Evolutionary conservation across 2,329 filamentous ascomycete species (phyloP), one percentile per base, ranked within the genome.

Genomic region (Aspergillus sp.): DNA sequence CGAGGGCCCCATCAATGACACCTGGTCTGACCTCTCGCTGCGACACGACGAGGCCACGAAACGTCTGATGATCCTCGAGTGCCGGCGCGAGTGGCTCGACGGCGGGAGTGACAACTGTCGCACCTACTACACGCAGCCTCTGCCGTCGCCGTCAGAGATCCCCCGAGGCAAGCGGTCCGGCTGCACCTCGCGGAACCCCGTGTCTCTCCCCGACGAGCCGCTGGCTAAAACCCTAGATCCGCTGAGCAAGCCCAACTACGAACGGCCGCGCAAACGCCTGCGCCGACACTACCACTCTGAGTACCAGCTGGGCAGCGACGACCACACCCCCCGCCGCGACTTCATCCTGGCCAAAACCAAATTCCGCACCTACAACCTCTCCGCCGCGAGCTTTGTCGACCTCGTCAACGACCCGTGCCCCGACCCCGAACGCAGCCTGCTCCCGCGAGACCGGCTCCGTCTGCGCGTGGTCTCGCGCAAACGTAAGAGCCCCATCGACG

Each of bases 1-100:
- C 24, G 87, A 91, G 65, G 88, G 88, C 0, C 82, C 86, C 0
- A 83, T 90, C 14, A 87, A 91, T 58, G 85, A 90, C 60, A 80
- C 86, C 2, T 92, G 88, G 87, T 86, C 82, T 0, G 82, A 84
- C 52, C 71, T 92, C 3, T 79, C 79, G 3, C 72, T 91, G 1
- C 78, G 82, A 24, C 76, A 74, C 32, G 82, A 89, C 53, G 83
- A 89, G 53, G 60, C 61, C 10, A 84, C 80, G 0, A 82, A 83
- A 1, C 68, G 76, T 13, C 69, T 88, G 1, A 75, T 81, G 47
- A 84, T 89, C 16, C 69, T 89, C 0, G 88, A 92, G 66, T 81
- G 80, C 26, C 79, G 88, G 13, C 84, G 83, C 24, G 88, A 91
- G 66, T 90, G 85, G 83, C 75, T 71, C 9, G 64, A 76, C 45